phyloP scores from a whole-genome alignment of 352 stramenopile species.

The Blastocystis sp. region DNA sequence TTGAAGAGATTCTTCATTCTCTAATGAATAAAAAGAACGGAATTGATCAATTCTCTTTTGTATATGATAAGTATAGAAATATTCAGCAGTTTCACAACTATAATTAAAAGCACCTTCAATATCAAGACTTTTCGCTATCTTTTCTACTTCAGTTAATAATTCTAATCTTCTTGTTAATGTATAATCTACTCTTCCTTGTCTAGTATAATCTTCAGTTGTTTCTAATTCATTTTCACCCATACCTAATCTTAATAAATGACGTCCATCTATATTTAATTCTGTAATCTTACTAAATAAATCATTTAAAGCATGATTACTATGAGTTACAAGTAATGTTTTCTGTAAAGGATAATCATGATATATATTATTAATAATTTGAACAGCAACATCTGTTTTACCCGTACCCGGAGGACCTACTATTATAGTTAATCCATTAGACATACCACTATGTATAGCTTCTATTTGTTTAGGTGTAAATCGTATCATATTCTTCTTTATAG shows the following conservation, averaged over 20 bases:
- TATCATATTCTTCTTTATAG: conserved; percentile 50
- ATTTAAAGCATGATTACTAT: conserved; percentile 77
- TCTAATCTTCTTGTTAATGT: conserved; percentile 51
- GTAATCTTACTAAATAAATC: conserved; percentile 79
- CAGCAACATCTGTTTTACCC: conserved; percentile 76
- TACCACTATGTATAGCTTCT: conserved; percentile 64
- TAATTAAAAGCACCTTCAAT: conserved; percentile 58
- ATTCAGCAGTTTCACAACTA: conserved; percentile 78
- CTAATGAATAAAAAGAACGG: no score
- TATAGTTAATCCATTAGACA: conserved; percentile 72
- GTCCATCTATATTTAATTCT: conserved; percentile 47
- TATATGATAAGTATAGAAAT: conserved; percentile 76
- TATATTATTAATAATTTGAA: conserved; percentile 74
- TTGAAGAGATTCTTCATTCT: conserved; percentile 12
- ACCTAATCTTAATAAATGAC: conserved; percentile 71
- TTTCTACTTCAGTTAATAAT: conserved; percentile 71
- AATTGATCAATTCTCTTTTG: conserved; percentile 55
- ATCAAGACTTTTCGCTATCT: conserved; percentile 66
- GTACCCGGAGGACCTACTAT: conserved; percentile 72
- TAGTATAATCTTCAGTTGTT: conserved; percentile 63
- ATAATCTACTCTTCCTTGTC: conserved; percentile 67
- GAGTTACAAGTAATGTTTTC: conserved; percentile 73
- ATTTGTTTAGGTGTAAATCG: conserved; percentile 74
- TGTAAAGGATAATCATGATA: conserved; percentile 62
- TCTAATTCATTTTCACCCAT: conserved; percentile 50